Percentiles rank a stretch among this genome's conserved stretches.
Evolutionary conservation across 768 basidiomycete species (phyloP).

Genomic region (Xerocomus spinulosus): DNA sequence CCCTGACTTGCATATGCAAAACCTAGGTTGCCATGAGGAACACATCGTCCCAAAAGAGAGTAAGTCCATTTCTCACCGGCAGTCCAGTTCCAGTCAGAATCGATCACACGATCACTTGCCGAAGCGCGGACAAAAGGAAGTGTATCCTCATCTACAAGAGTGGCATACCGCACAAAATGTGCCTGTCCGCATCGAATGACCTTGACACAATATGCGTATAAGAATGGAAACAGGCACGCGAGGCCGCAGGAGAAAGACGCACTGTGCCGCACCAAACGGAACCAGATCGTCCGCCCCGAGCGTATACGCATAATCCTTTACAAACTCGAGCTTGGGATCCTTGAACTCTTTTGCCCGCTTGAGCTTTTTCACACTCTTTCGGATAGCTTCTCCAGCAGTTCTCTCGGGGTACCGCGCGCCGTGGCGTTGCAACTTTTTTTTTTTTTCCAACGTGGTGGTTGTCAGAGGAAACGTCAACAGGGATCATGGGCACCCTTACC

Average conservation of each 20-base stretch:
- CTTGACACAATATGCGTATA: slow-evolving; percentile 21
- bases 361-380: slow-evolving; percentile 49
- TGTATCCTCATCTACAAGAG: slow-evolving; percentile 39
- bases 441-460: no score
- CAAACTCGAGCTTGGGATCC: slow-evolving; percentile 46
- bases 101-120: slow-evolving; percentile 50
- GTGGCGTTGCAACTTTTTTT: slow-evolving; percentile 67
- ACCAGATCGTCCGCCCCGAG: slow-evolving; percentile 57
- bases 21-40: no score
- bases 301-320: slow-evolving; percentile 50
- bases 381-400: slow-evolving; percentile 38
- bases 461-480: no score
- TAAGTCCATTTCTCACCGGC: slow-evolving; percentile 37
- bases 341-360: slow-evolving; percentile 40
- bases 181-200: slow-evolving; percentile 44
- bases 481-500: slow-evolving; percentile 1
- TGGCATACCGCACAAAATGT: slow-evolving; percentile 48
- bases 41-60: no score
- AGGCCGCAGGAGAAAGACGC: slow-evolving; percentile 49
- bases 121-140: slow-evolving; percentile 51
- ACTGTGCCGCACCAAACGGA: slow-evolving; percentile 64
- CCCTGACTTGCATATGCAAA: slow-evolving; percentile 48
- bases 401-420: slow-evolving; percentile 70
- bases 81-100: slow-evolving; percentile 64
- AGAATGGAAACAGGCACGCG: slow-evolving; percentile 30